phyloP scores from a whole-genome alignment of 106 monocot species.

The Allium cepa region DNA sequence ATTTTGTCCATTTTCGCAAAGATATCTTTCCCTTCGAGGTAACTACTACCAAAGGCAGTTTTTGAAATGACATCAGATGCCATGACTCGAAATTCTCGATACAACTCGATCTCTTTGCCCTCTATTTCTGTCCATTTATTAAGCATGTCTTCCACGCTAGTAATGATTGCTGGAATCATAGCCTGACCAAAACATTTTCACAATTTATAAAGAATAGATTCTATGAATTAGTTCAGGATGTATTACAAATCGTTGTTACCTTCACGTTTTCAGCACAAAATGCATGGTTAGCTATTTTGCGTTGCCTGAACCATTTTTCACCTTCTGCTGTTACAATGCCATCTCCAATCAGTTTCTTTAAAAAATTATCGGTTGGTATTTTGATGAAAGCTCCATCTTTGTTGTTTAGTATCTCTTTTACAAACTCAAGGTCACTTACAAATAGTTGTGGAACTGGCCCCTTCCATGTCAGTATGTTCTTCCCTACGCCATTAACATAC shows the following conservation, averaged over 20 bases:
- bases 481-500: background rate
- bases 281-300: slow-evolving; percentile 15
- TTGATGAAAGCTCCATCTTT: slow-evolving; percentile 13
- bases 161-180: slow-evolving; percentile 11
- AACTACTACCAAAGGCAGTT: slow-evolving; percentile 18
- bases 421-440: slow-evolving; percentile 11
- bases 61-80: slow-evolving; percentile 19
- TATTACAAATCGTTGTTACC: background rate
- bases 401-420: slow-evolving; percentile 10
- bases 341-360: slow-evolving; percentile 15
- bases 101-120: slow-evolving; percentile 15
- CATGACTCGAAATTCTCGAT: slow-evolving; percentile 4
- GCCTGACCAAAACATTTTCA: slow-evolving; percentile 1
- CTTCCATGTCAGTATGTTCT: slow-evolving; percentile 16
- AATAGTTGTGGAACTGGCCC: slow-evolving; percentile 12
- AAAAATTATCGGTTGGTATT: background rate
- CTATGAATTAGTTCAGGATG: too few species aligned
- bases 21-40: slow-evolving; percentile 10
- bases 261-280: slow-evolving; percentile 14
- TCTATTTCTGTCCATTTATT: slow-evolving; percentile 8
- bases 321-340: slow-evolving; percentile 12
- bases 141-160: slow-evolving; percentile 7
- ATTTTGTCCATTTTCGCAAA: slow-evolving; percentile 12
- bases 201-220: background rate
- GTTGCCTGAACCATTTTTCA: slow-evolving; percentile 16